Conservation (phyloP, 1,284 basidiomycete genomes). For the Volvariella surrecta region DNA sequence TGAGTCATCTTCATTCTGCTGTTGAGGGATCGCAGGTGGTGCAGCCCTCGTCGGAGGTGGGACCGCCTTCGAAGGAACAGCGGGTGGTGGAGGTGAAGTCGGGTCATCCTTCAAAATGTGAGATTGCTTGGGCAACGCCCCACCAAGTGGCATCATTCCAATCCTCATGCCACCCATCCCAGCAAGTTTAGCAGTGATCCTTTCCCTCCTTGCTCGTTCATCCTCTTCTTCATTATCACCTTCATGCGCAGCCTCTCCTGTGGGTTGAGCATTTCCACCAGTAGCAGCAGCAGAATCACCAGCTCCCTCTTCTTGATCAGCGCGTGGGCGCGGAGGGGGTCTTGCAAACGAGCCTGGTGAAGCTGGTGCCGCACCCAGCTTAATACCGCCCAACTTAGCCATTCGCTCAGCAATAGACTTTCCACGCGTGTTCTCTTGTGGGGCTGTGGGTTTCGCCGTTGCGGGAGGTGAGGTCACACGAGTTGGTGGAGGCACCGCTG, state of each 20-base stretch:
- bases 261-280: slow-evolving; percentile 19
- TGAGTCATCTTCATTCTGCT: slow-evolving; percentile 26
- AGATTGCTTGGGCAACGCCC: slow-evolving; percentile 18
- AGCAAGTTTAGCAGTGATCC: slow-evolving; percentile 62
- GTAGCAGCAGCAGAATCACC: slow-evolving; percentile 20
- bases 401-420: slow-evolving; percentile 70
- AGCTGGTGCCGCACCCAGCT: slow-evolving; percentile 52
- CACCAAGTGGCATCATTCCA: slow-evolving; percentile 56
- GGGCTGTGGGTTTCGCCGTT: slow-evolving; percentile 7
- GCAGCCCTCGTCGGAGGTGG: slow-evolving; percentile 22
- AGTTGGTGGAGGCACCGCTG: neutral
- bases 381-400: slow-evolving; percentile 69
- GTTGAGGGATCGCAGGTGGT: slow-evolving; percentile 17
- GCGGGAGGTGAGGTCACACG: slow-evolving; percentile 4
- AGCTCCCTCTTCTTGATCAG: slow-evolving; percentile 20
- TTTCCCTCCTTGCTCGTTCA: slow-evolving; percentile 56
- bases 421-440: slow-evolving; percentile 35
- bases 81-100: slow-evolving; percentile 20
- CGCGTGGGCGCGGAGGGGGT: slow-evolving; percentile 23
- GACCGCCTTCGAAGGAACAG: slow-evolving; percentile 25
- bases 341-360: slow-evolving; percentile 29
- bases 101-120: slow-evolving; percentile 9
- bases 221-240: slow-evolving; percentile 44
- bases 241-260: slow-evolving; percentile 15
- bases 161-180: slow-evolving; percentile 72